Evolutionary conservation across 2,329 filamentous ascomycete genomes (phyloP).

Genomic region (Xylariales sp.): DNA sequence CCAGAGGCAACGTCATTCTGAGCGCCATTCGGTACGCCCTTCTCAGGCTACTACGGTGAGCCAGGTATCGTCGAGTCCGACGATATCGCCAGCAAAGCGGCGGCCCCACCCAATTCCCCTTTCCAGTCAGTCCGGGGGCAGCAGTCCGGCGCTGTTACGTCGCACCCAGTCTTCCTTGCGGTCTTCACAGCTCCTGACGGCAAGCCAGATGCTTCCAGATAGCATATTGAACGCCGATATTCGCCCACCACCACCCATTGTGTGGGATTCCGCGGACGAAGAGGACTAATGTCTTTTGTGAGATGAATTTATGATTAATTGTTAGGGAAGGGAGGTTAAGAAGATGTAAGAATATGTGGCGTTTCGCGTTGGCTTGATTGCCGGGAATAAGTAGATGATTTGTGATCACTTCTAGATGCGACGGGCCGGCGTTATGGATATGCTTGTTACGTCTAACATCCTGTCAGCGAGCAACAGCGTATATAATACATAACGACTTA

Average conservation of each 20-base stretch:
- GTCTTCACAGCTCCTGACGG: conserved; percentile 62
- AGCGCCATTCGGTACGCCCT: conserved; percentile 46
- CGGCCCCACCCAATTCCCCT: conserved; percentile 39
- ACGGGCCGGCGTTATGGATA: background rate
- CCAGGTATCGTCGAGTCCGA: conserved; percentile 50
- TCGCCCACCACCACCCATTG: conserved; percentile 53
- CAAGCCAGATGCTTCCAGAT: conserved; percentile 65
- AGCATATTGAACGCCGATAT: conserved; percentile 56
- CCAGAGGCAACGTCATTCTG: conserved; percentile 34
- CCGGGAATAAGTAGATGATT: background rate
- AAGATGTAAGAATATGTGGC: background rate
- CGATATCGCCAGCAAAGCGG: conserved; percentile 48
- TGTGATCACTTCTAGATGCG: background rate
- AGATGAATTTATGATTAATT: background rate
- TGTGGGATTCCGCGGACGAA: conserved; percentile 59
- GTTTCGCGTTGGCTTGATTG: conserved; percentile 2
- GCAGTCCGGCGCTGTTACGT: conserved; percentile 39
- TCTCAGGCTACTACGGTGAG: conserved; percentile 60
- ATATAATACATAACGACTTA: background rate
- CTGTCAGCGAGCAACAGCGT: background rate
- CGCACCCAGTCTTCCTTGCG: conserved; percentile 44
- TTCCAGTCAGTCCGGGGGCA: conserved; percentile 39
- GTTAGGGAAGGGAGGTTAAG: background rate
- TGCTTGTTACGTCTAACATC: background rate
- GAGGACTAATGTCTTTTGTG: conserved; percentile 39